Base-by-base conservation (phyloP, 148 eudicot genomes). In the Agrostemma githago region DNA sequence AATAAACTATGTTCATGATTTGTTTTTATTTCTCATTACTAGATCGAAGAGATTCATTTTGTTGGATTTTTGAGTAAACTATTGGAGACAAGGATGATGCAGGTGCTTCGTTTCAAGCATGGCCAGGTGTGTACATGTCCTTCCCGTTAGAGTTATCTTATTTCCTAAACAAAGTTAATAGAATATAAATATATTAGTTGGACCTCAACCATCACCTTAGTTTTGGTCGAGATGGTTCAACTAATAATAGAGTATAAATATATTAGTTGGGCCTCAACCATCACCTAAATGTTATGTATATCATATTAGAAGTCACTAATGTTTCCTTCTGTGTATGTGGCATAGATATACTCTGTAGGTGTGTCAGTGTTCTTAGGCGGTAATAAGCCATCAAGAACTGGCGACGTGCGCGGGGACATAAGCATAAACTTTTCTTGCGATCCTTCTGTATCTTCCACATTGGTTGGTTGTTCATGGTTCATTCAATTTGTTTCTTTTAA, bases 311-410 rank as follows among this genome's bases (percentile, higher is more conserved):
- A 26, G 10, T 72, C 76, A 5, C 79, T 83, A 14, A 79, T 61
- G 39, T 58, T 70, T 71, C 57, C 40, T 71, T 62, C 38, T 84
- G 59, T n/a, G 54, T 70, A 71, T 77, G 20, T 72, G 69, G 77
- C 7, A 57, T 80, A 92, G 98, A 90, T 92, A 78, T 92, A 92
- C 79, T 88, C 98, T 72, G 93, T 87, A 67, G 84, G 96, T 61
- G 96, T 89, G 66, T 90, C 96, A 66, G 93, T 90, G n/a, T 92
- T 92, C 79, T 86, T 92, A 76, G 98, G 96, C 73, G 93, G 96
- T 48, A 92, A 90, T 80, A 92, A 86, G 81, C 96, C 98, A 76
- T 92, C 98, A 72, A 87, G 96, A 79, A 84, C 73, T 72, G 93
- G 86, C 51, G 85, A 92, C 82, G 88, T 88, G 26, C 93, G 93